Conservation (phyloP, 2,329 filamentous ascomycete species). For the Paraconiothyrium brasiliense region DNA sequence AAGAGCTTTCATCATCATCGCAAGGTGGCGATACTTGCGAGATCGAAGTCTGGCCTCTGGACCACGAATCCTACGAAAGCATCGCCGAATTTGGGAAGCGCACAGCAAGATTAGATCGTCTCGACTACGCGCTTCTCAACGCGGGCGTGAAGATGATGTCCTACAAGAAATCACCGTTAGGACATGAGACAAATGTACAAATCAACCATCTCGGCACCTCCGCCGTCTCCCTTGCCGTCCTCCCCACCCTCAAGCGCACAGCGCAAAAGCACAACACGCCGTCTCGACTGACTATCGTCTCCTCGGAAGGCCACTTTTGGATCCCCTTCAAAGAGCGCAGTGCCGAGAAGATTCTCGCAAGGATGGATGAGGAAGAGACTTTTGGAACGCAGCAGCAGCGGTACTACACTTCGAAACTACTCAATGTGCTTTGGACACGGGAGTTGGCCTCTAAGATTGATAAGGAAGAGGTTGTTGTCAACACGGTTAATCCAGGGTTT, state of each 20-base stretch:
- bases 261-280: conserved; percentile 38
- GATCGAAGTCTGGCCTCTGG: conserved; percentile 57
- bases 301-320: conserved; percentile 48
- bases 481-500: conserved; percentile 32
- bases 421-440: conserved; percentile 27
- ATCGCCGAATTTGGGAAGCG: conserved; percentile 55
- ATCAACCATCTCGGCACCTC: conserved; percentile 30
- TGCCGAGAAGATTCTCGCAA: conserved; percentile 23
- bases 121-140: conserved; percentile 59
- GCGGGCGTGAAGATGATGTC: conserved; percentile 44
- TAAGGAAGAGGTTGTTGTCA: conserved; percentile 26
- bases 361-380: conserved; percentile 26
- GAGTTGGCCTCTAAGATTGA: conserved; percentile 22
- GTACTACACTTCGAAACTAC: conserved; percentile 30
- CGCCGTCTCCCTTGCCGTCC: conserved; percentile 23
- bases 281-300: conserved; percentile 57
- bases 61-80: conserved; percentile 58
- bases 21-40: conserved; percentile 43
- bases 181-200: conserved; percentile 56
- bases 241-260: conserved; percentile 56
- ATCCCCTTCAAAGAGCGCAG: conserved; percentile 28
- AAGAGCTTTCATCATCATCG: conserved; percentile 46
- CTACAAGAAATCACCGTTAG: conserved; percentile 51
- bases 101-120: conserved; percentile 45
- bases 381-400: conserved; percentile 24